phyloP scores from a whole-genome alignment of 2,329 filamentous ascomycete species.

The Xylariales sp. region DNA sequence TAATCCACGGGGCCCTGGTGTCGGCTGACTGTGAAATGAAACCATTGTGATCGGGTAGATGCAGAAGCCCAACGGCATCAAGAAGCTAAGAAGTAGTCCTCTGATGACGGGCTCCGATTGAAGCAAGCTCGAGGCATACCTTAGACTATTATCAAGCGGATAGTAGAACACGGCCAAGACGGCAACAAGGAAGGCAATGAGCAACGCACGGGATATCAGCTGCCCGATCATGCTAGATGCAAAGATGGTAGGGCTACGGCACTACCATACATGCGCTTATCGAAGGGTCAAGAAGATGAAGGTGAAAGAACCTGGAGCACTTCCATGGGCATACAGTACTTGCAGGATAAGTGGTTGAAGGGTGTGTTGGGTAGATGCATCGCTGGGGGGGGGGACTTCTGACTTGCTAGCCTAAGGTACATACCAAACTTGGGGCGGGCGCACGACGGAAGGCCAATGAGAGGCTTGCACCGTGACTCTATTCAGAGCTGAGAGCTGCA shows the following conservation, averaged over 20 bases:
- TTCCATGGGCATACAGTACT: neutral
- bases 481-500: neutral
- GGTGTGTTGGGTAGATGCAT: neutral
- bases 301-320: neutral
- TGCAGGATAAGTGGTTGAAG: neutral
- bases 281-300: too few relatives aligned
- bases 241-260: neutral
- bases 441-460: constrained; percentile 8
- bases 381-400: neutral
- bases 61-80: neutral
- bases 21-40: too few relatives aligned
- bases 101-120: neutral
- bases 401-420: neutral
- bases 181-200: constrained; percentile 5
- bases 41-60: neutral
- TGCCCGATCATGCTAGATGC: neutral
- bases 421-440: constrained; percentile 8
- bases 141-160: too few relatives aligned
- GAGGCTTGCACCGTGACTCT: neutral
- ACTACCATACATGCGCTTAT: too few relatives aligned
- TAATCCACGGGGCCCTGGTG: too few relatives aligned
- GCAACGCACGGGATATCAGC: neutral
- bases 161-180: constrained; percentile 5
- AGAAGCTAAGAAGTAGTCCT: neutral
- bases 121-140: constrained; percentile 8